Percentiles rank a stretch among this genome's conserved stretches.
phyloP scores from a whole-genome alignment of 1,284 basidiomycete genomes.

The Chiua sp. region DNA sequence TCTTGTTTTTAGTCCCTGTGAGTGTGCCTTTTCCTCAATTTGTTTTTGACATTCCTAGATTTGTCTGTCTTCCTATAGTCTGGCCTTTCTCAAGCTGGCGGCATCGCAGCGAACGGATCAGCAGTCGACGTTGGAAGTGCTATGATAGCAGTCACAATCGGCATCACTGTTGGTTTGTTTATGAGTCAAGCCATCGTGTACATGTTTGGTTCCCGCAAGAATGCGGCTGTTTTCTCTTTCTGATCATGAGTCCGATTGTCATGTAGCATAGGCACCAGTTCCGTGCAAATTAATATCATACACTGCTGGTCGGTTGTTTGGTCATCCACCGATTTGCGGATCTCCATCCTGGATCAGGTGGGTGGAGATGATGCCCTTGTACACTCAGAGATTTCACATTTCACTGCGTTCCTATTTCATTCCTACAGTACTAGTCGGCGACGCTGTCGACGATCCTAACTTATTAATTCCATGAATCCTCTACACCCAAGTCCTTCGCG shows the following conservation, averaged over 20 bases:
- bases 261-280: too few species aligned
- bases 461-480: background rate
- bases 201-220: conserved; percentile 83
- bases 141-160: conserved; percentile 89
- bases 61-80: conserved; percentile 52
- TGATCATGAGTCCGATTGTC: conserved; percentile 32
- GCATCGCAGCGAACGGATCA: conserved; percentile 70
- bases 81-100: conserved; percentile 86
- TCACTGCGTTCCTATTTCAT: background rate
- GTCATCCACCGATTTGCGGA: background rate
- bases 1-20: conserved; percentile 84
- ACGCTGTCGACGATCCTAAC: background rate
- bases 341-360: conserved; percentile 7
- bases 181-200: conserved; percentile 88
- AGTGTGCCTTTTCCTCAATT: conserved; percentile 33
- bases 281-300: too few species aligned
- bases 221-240: conserved; percentile 85
- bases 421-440: background rate
- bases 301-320: too few species aligned
- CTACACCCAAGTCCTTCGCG: background rate
- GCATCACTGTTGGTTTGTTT: conserved; percentile 91
- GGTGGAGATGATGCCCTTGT: background rate
- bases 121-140: conserved; percentile 80
- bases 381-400: too few species aligned
- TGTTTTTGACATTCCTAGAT: conserved; percentile 7